Evolutionary conservation across 768 basidiomycete genomes (phyloP).

Genomic region (Auricularia heimuer): DNA sequence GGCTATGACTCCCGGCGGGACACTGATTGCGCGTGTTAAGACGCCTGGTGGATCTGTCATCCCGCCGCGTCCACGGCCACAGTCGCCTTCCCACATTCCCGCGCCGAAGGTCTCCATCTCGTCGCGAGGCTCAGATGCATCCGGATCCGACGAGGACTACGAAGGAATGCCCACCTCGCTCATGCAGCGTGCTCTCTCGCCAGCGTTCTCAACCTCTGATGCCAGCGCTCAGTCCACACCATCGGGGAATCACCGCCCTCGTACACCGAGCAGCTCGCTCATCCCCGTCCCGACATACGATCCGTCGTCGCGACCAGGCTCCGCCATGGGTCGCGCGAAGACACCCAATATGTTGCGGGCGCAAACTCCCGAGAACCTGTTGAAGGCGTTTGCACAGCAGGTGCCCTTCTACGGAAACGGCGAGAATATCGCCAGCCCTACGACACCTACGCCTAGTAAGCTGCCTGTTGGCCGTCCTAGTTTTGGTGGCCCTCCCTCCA

Average conservation of each 20-base stretch:
- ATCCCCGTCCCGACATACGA: conserved; percentile 71
- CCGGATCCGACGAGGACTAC: conserved; percentile 34
- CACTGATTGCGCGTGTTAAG: background rate
- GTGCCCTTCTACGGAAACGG: conserved; percentile 37
- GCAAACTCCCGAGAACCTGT: conserved; percentile 58
- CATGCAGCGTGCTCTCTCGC: conserved; percentile 57
- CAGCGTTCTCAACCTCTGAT: conserved; percentile 42
- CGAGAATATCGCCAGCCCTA: conserved; percentile 29
- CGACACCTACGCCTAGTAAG: conserved; percentile 29
- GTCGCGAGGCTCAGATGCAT: conserved; percentile 38
- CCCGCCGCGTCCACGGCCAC: conserved; percentile 54
- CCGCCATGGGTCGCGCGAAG: conserved; percentile 49
- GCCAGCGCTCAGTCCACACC: conserved; percentile 19
- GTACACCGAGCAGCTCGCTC: conserved; percentile 72
- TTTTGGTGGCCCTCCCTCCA: conserved; percentile 14
- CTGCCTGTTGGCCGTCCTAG: conserved; percentile 48
- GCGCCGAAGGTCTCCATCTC: conserved; percentile 41
- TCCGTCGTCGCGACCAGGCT: conserved; percentile 58
- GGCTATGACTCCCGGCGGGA: background rate
- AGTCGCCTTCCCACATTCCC: conserved; percentile 75
- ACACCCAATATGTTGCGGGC: conserved; percentile 39
- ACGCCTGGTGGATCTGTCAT: background rate
- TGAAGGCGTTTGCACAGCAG: conserved; percentile 52
- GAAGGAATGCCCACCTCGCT: conserved; percentile 29
- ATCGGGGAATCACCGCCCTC: conserved; percentile 21